Evolutionary conservation across 495 filamentous ascomycete genomes (phyloP), one percentile per base, ranked within the genome.

Genomic region (Daldinia loculata): DNA sequence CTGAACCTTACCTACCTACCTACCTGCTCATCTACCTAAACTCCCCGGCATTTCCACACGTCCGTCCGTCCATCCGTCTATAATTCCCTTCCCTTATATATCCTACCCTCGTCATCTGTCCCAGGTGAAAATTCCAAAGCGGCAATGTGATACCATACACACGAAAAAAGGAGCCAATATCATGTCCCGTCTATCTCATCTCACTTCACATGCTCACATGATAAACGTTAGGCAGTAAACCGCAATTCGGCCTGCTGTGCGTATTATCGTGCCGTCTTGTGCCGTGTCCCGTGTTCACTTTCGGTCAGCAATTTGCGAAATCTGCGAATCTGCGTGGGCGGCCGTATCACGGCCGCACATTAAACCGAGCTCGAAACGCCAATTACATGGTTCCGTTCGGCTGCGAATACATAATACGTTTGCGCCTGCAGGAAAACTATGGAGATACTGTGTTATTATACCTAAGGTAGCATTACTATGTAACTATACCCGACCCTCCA

Each of bases 21-120:
- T 12, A 11, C 32, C 27, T 6, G 0, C 27, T 0, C 5, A 29
- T 5, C 7, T 32, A 32, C 30, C 30, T 32, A 32, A 1, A 1
- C 32, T 36, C 34, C 34, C 34, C 12, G 14, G 3, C 34, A 36
- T 14, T 36, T 36, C 8, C 17, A 22, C 9, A 48, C 7, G 19
- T 17, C 43, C 17, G 15, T 11, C n/a, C 41, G 17, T 8, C 41
- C 9, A 48, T 24, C 43, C 19, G 9, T 48, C 19, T 22, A 22
- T 48, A 48, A 22, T 22, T 24, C 17, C 19, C 2, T 48, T 19
- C 27, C 27, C 39, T 43, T n/a, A n/a, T n/a, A n/a, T n/a, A n/a
- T n/a, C n/a, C n/a, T n/a, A n/a, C n/a, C n/a, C n/a, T 48, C 43
- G 43, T 48, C 43, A 48, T 48, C 43, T 24, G 43, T 48, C 43